phyloP scores from a whole-genome alignment of 805 yeast genomes.

The Metschnikowia corniflorae region DNA sequence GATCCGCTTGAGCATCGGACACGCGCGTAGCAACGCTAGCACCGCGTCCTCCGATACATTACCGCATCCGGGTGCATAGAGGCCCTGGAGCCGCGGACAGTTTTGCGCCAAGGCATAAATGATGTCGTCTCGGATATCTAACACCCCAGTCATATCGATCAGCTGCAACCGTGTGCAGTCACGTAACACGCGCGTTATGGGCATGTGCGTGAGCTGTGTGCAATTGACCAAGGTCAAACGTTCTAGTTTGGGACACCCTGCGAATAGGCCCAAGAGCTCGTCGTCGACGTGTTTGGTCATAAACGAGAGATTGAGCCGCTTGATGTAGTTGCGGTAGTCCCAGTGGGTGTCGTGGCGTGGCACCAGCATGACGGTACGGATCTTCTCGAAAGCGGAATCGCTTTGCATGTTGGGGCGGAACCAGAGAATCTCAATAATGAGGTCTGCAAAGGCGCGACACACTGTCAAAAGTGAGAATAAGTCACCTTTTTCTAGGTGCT shows the following conservation, averaged over 20 bases:
- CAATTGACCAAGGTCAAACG: conserved; percentile 85
- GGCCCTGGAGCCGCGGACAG: conserved; percentile 80
- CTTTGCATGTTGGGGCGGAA: conserved; percentile 73
- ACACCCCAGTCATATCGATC: conserved; percentile 81
- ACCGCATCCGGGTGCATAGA: conserved; percentile 83
- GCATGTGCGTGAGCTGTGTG: conserved; percentile 52
- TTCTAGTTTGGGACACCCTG: conserved; percentile 74
- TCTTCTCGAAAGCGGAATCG: conserved; percentile 45
- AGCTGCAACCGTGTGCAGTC: conserved; percentile 74
- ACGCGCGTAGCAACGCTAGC: conserved; percentile 50
- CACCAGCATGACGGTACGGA: conserved; percentile 52
- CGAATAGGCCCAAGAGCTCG: conserved; percentile 54
- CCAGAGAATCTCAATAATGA: conserved; percentile 80
- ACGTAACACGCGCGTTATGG: conserved; percentile 59
- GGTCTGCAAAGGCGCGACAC: conserved; percentile 75
- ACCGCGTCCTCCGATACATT: conserved; percentile 67
- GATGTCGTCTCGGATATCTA: conserved; percentile 60
- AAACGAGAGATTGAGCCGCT: conserved; percentile 74
- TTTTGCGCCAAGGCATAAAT: conserved; percentile 61
- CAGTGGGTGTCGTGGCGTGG: conserved; percentile 51
- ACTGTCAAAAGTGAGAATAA: conserved; percentile 62
- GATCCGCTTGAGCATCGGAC: conserved; percentile 77
- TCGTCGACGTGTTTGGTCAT: conserved; percentile 69
- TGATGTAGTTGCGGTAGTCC: conserved; percentile 66
- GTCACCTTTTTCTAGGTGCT: conserved; percentile 60